phyloP scores from a whole-genome alignment of 1,284 basidiomycete species.

The Exsudoporus floridanus region DNA sequence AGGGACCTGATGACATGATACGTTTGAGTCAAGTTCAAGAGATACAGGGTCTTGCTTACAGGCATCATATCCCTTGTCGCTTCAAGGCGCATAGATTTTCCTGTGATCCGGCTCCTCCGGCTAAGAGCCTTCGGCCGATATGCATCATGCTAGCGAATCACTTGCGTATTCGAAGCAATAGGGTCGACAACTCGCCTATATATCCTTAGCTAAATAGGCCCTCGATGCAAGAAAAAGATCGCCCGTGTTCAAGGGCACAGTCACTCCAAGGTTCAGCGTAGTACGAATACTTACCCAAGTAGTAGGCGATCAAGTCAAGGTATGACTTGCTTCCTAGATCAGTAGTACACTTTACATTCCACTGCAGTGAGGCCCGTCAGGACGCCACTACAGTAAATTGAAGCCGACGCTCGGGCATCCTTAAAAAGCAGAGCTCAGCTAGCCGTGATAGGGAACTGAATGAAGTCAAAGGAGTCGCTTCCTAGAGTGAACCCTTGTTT shows the following conservation, averaged over 20 bases:
- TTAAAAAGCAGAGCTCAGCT: background rate
- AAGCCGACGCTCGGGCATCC: background rate
- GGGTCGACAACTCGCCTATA: slow-evolving; percentile 40
- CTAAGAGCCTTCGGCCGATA: slow-evolving; percentile 6
- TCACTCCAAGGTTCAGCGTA: slow-evolving; percentile 54
- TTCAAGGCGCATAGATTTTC: slow-evolving; percentile 55
- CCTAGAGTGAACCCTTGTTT: background rate
- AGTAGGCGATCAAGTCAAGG: slow-evolving; percentile 55
- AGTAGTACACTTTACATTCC: slow-evolving; percentile 49
- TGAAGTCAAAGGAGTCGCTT: background rate
- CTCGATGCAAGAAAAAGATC: background rate
- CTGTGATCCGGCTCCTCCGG: slow-evolving; percentile 48
- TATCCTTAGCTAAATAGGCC: no score
- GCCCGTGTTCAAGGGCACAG: slow-evolving; percentile 48
- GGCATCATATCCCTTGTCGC: slow-evolving; percentile 42
- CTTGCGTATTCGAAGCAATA: slow-evolving; percentile 44
- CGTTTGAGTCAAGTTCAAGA: background rate
- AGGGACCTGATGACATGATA: slow-evolving; percentile 41
- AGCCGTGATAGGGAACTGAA: background rate
- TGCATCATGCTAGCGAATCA: background rate
- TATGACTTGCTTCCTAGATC: slow-evolving; percentile 54
- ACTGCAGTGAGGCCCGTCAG: slow-evolving; percentile 38
- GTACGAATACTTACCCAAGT: slow-evolving; percentile 47
- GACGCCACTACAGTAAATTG: background rate
- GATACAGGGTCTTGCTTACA: slow-evolving; percentile 30